A percentile compares a stretch with the other conserved stretches of the same genome.
Conservation (phyloP, 805 yeast genomes). For the Monosporozyma aerobia region DNA sequence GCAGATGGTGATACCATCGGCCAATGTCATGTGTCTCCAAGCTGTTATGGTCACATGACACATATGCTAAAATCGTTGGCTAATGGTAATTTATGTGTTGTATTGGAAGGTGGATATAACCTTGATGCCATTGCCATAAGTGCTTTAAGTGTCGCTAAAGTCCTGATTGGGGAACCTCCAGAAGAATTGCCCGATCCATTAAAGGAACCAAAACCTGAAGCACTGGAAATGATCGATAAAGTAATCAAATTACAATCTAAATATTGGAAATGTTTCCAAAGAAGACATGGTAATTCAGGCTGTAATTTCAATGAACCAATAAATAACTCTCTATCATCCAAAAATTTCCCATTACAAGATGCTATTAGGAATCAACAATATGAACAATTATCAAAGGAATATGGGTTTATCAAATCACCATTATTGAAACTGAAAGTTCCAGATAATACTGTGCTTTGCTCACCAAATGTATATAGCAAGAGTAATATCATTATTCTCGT, state of each 20-base stretch:
- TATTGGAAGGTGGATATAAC: constrained; percentile 94
- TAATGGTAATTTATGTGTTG: constrained; percentile 78
- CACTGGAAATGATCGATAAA: constrained; percentile 71
- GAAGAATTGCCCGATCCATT: constrained; percentile 49
- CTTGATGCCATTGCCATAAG: constrained; percentile 82
- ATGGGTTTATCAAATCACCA: constrained; percentile 61
- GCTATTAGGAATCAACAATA: constrained; percentile 70
- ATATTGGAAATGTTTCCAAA: constrained; percentile 74
- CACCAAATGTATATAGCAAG: constrained; percentile 58
- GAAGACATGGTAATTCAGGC: constrained; percentile 47
- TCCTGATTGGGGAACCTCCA: constrained; percentile 91
- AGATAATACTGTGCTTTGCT: constrained; percentile 37
- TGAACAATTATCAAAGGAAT: constrained; percentile 42
- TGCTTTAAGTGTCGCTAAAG: constrained; percentile 87
- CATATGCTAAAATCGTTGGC: constrained; percentile 83
- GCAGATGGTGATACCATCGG: constrained; percentile 98
- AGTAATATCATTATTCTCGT: constrained; percentile 60
- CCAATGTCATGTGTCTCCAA: constrained; percentile 90
- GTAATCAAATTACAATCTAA: constrained; percentile 73
- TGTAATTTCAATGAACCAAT: constrained; percentile 31
- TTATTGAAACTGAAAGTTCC: constrained; percentile 35
- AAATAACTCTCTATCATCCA: constrained; percentile 25
- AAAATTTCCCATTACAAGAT: constrained; percentile 51
- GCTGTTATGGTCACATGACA: constrained; percentile 95
- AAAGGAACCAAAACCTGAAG: constrained; percentile 58